Base-by-base conservation (phyloP, 768 basidiomycete species). In the Lentinula edodes region DNA sequence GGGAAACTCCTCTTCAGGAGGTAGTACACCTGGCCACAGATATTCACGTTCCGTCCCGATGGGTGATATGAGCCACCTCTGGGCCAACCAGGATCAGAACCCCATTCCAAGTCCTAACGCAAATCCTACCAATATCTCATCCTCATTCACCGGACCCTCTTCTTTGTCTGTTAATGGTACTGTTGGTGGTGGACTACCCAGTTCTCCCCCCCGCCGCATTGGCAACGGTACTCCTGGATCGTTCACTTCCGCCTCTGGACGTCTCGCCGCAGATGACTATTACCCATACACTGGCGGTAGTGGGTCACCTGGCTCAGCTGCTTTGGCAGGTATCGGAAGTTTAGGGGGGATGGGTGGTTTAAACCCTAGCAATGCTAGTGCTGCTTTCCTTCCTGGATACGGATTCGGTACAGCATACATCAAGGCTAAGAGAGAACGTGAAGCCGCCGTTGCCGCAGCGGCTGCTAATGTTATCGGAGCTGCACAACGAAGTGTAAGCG, bases 11-110 rank as follows among this genome's bases (percentile, higher is more conserved):
- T 23, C 34, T 10, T 15, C 71, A 15, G 69, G 18, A 68, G 38
- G 61, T 63, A 36, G 43, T 58, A 12, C 70, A 70, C 4, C 45
- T 71, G 54, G 82, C 80, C 90, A 93, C 67, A 83, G 88, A n/a
- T 88, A 93, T 69, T 91, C 90, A 15, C 86, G 88, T 42, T 91
- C 89, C 0, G 91, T 93, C 0, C 91, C 91, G 13, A 73, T 93
- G 15, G 86, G 89, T 23, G 89, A 92, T 61, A 83, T 91, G 63
- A 83, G 83, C 58, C 88, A 87, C 15, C 89, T 95, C 18, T 96
- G 94, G 94, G 80, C 87, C 9, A 43, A 36, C 9, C 43, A 48
- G 38, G 58, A 50, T 0, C 89, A 90, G 48, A 78, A 77, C 15
- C 35, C 53, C 10, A 8, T 54, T 54, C 53, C 53, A 7, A 54